Base-by-base conservation (phyloP, 768 basidiomycete genomes). In the Lentinula edodes region DNA sequence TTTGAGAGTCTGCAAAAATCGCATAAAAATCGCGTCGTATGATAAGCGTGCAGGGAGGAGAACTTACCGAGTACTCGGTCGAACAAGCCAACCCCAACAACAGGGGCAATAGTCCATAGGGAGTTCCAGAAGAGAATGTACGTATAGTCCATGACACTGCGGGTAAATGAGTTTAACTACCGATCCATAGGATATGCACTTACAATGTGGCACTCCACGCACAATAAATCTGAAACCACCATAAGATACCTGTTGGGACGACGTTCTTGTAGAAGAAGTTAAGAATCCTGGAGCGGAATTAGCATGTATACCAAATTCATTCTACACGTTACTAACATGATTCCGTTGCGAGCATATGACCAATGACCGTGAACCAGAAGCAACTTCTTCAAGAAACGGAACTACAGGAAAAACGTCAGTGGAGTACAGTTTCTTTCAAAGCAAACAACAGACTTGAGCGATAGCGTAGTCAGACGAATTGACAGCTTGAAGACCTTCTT, bases 191-290 rank as follows among this genome's bases (percentile, higher is more conserved):
- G 9, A 52, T 32, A 18, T 46, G 12, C 4, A 80, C 91, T 73
- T 67, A 93, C 91, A 93, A 98, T 68, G 89, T 86, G 13, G 93
- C 90, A 73, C 93, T 97, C 92, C 95, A 98, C 10, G 77, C 91
- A 70, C 89, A 91, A 72, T 95, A 97, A 59, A 98, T 92, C 78
- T 95, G 92, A 85, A 95, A 99, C 94, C 95, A 99, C 89, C 93
- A 96, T 23, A 98, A 76, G 1, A 90, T 89, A 43, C 91, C 96
- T 48, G 97, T 91, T 72, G 89, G 91, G 42, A 99, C 90, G 52
- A 98, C 89, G 70, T 98, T 98, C 81, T 99, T 99, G 80, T 98
- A 98, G 76, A 97, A 98, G 78, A 98, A 98, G 76, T 99, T 99
- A 68, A 93, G 76, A 67, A 96, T 93, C 90, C 91, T 93, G 46